Percentiles rank a stretch among this genome's conserved stretches.
These are phyloP conservation scores for Westerdykella sp. DNA, from an alignment of 2,329 filamentous ascomycete species.

Conservation along the genomic window DNA sequence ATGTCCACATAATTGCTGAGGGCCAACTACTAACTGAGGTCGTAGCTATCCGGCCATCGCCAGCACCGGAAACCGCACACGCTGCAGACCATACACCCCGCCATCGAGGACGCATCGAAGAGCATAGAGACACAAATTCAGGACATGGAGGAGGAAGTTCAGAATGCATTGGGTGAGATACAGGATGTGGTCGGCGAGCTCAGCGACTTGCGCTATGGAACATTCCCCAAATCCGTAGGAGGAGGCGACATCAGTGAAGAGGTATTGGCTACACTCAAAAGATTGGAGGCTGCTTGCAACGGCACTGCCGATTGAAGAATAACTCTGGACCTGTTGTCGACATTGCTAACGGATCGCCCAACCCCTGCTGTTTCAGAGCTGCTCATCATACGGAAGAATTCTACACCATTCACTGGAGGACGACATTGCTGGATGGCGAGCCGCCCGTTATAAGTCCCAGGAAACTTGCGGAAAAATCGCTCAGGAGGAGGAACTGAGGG, in stretches of 20 bases:
- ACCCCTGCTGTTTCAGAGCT: no score
- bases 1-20: neutral
- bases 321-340: neutral
- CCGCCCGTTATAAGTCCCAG: no score
- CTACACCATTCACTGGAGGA: neutral
- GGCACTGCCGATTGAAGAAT: constrained; percentile 16
- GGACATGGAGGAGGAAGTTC: constrained; percentile 59
- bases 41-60: constrained; percentile 51
- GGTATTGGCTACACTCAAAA: constrained; percentile 59
- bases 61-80: constrained; percentile 52
- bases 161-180: constrained; percentile 54
- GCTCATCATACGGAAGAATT: neutral
- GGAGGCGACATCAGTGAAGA: constrained; percentile 59
- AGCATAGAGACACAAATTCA: constrained; percentile 64
- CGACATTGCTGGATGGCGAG: no score
- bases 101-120: constrained; percentile 60
- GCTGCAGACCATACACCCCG: constrained; percentile 58
- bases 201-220: constrained; percentile 78
- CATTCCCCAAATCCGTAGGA: constrained; percentile 47
- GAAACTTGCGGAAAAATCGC: no score
- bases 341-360: no score
- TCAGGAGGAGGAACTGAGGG: no score
- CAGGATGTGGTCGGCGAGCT: constrained; percentile 62
- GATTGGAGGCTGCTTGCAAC: constrained; percentile 57
- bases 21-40: constrained; percentile 4